phyloP scores from a whole-genome alignment of 768 basidiomycete genomes.

The Tricholomella constricta region DNA sequence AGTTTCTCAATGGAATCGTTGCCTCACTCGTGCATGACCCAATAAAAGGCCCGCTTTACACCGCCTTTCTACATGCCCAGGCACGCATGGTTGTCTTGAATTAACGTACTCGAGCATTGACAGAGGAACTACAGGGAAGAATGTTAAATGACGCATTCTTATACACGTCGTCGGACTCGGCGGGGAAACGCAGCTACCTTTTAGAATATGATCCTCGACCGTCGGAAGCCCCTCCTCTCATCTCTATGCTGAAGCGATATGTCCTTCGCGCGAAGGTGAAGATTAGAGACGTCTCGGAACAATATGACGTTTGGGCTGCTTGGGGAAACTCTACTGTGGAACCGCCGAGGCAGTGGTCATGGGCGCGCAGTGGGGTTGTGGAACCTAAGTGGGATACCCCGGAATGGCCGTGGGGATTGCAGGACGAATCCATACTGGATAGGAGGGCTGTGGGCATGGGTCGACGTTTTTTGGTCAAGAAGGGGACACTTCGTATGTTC shows the following conservation, averaged over 20 bases:
- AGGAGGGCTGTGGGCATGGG: slow-evolving; percentile 81
- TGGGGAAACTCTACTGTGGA: slow-evolving; percentile 57
- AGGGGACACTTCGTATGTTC: slow-evolving; percentile 74
- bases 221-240: slow-evolving; percentile 60
- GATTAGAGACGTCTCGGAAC: slow-evolving; percentile 72
- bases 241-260: slow-evolving; percentile 78
- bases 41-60: slow-evolving; percentile 59
- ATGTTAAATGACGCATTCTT: slow-evolving; percentile 89
- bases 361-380: slow-evolving; percentile 70
- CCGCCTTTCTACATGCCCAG: slow-evolving; percentile 79
- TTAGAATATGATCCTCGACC: slow-evolving; percentile 70
- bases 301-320: slow-evolving; percentile 80
- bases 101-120: slow-evolving; percentile 5
- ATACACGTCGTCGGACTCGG: slow-evolving; percentile 54
- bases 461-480: slow-evolving; percentile 63
- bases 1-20: slow-evolving; percentile 81
- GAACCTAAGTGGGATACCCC: slow-evolving; percentile 70
- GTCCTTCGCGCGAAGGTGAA: slow-evolving; percentile 89
- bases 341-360: slow-evolving; percentile 41
- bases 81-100: slow-evolving; percentile 39
- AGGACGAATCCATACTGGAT: slow-evolving; percentile 57
- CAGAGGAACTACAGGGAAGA: slow-evolving; percentile 62
- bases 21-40: slow-evolving; percentile 48
- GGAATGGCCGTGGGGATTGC: slow-evolving; percentile 62
- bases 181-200: slow-evolving; percentile 56